Evolutionary conservation across 2,329 filamentous ascomycete species (phyloP), one percentile per base, ranked within the genome.

Genomic region (Seiridium unicorne): DNA sequence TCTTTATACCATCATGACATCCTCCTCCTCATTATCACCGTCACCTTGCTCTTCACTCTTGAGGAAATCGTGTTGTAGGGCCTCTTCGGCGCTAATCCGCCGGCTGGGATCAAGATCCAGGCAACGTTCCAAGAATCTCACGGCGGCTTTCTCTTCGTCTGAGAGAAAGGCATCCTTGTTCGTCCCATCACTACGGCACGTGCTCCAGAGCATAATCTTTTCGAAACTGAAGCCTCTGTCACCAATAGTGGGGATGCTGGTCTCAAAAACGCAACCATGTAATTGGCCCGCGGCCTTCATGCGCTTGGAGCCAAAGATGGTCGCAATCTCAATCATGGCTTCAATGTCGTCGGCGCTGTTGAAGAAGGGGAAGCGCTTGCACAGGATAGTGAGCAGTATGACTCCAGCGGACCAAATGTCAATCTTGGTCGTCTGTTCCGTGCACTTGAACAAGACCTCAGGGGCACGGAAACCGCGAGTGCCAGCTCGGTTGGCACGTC

Each of bases 311-410:
- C 95, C 95, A 73, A 98, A 97, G 62, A 99, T 96, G 61, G 92
- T 96, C 42, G 93, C 91, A 66, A 99, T 96, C 75, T 99, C 95
- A 66, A 99, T 94, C 84, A 97, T 90, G 56, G 95, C 95, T 71
- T 99, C 95, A 53, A 99, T 90, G 69, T 99, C 95, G 73, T 99
- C 95, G n/a, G 93, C 90, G 51, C 92, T 96, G 77, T 99, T 97
- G 82, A 99, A 99, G 77, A 99, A 99, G 1, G 95, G 95, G 69
- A 99, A 99, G 3, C 95, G 88, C 60, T 90, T 90, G 46, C 91
- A 94, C 11, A 99, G 81, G 64, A 99, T 90, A 0, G 95, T 99
- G n/a, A 99, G 81, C 2, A 99, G 83, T 59, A 99, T 96, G n/a
- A 99, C 93, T 47, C 95, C 95, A 0, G 89, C 93, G 32, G 92